These are phyloP conservation scores for Endocladia muricata DNA, from an alignment of 31 red algal species.

Conservation along the genomic window DNA sequence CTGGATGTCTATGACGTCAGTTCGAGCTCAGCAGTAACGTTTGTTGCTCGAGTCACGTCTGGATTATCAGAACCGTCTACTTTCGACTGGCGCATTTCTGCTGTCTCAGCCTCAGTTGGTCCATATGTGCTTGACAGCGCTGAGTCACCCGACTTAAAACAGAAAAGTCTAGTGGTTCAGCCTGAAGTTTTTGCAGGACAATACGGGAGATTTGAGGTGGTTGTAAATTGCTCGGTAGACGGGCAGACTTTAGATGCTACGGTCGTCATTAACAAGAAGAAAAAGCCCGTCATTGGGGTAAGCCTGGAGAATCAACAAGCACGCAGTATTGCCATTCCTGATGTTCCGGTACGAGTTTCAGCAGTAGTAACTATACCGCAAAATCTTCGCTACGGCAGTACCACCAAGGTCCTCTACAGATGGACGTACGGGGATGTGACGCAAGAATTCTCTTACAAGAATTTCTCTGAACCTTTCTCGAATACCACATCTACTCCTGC, in stretches of 20 bases:
- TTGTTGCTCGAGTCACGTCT: constrained; percentile 18
- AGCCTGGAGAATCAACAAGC: background rate
- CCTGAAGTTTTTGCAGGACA: constrained; percentile 33
- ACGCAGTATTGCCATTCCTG: constrained; percentile 36
- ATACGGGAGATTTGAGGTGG: constrained; percentile 12
- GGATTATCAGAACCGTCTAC: constrained; percentile 36
- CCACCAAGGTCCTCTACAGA: constrained; percentile 48
- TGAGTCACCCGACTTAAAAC: background rate
- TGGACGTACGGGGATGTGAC: constrained; percentile 38
- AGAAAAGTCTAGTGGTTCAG: constrained; percentile 21
- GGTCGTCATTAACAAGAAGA: constrained; percentile 28
- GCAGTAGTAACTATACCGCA: constrained; percentile 32
- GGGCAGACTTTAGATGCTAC: constrained; percentile 1
- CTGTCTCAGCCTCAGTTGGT: background rate
- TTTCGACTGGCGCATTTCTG: constrained; percentile 32
- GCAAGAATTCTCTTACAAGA: constrained; percentile 4
- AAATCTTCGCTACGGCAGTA: constrained; percentile 25
- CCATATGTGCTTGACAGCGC: constrained; percentile 17
- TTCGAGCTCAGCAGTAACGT: constrained; percentile 27
- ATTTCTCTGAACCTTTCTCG: background rate
- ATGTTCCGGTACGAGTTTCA: constrained; percentile 35
- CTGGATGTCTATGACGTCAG: constrained; percentile 30
- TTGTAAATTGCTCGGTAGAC: constrained; percentile 26
- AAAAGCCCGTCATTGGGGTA: constrained; percentile 46
- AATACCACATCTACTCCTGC: constrained; percentile 13